Base-by-base conservation (phyloP, 2,329 filamentous ascomycete genomes). In the Apiospora phragmitis region DNA sequence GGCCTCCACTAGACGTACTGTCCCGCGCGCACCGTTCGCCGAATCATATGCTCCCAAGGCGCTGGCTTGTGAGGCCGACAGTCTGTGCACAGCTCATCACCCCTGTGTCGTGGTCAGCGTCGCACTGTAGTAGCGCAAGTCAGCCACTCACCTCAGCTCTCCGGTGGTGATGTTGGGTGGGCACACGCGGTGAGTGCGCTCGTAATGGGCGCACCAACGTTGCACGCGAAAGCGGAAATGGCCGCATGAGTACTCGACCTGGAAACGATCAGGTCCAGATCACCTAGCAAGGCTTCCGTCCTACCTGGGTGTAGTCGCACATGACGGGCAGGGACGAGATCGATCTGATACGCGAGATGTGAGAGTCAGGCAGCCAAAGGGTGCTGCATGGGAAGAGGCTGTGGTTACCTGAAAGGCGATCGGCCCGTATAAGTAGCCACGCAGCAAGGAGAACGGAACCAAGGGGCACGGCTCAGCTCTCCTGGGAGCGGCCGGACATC, bases 171-270 rank as follows among this genome's bases (percentile, higher is more conserved):
- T 74, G 68, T 79, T 79, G 29, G 77, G 76, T 65, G 72, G 71
- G 73, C 78, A 79, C 5, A 76, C 75, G 69, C 76, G 77, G 69
- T 78, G 77, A 51, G 78, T 79, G 68, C 77, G 76, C 69, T 79
- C 78, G 70, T 79, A 79, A 51, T 73, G 74, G 21, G 76, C 75
- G 69, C 78, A 79, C 78, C 78, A 79, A 70, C 72, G 77, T 41
- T 77, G 73, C 66, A 79, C 78, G 26, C 78, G 75, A 45, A 78
- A 79, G 35, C 78, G 78, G 68, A 76, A 76, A 7, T 80, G 78
- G 62, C 77, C 76, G 70, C 78, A 80, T 41, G 74, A 76, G 68
- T 80, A 80, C 75, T 80, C 77, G 26, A 79, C 75, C 78, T 79
- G 55, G 8, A 62, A 55, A 55, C 12, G 26, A 18, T 55, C 26